Evolutionary conservation across 129 eudicot species (phyloP).

Genomic region (Oenanthe sinensis): DNA sequence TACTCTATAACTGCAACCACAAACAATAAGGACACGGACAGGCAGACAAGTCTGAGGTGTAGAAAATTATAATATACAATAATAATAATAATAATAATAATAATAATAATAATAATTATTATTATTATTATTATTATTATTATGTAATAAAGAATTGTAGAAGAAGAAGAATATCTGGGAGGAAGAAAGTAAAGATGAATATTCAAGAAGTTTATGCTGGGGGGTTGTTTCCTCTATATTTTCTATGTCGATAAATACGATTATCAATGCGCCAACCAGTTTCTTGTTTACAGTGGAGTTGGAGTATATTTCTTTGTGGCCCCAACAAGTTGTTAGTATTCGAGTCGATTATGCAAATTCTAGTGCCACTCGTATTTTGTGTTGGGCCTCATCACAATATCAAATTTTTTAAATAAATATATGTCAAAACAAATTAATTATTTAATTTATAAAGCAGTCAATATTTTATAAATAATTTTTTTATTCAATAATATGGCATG

Average conservation of each 20-base stretch:
- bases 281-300: neutral
- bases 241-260: neutral
- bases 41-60: neutral
- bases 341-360: no score
- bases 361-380: no score
- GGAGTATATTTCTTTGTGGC: neutral
- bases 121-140: no score
- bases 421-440: no score
- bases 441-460: no score
- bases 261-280: neutral
- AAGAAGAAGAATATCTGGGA: neutral
- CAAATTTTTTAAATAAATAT: no score
- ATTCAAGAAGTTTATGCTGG: neutral
- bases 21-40: neutral
- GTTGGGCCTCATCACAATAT: no score
- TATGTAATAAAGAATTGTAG: neutral
- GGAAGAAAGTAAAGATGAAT: neutral
- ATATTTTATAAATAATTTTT: no score
- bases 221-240: neutral
- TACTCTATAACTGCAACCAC: neutral
- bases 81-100: no score
- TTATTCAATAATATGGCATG: no score
- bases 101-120: no score
- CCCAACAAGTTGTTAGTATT: neutral
- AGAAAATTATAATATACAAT: neutral